phyloP scores from a whole-genome alignment of 2,329 filamentous ascomycete species.

The Clonostachys rhizophaga region DNA sequence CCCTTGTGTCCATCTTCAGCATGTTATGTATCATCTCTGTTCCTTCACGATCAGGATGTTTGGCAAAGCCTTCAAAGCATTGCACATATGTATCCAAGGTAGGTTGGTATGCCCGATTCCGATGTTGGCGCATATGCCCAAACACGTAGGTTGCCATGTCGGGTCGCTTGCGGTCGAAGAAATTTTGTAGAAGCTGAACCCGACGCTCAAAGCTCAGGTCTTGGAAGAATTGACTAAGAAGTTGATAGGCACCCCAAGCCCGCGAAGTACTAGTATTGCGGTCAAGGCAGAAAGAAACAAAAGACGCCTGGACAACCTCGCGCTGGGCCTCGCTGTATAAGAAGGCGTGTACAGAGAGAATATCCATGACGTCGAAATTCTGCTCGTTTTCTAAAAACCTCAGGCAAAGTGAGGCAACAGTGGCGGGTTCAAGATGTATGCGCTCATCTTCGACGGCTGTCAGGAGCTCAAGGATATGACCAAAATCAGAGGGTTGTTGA shows the following conservation, averaged over 20 bases:
- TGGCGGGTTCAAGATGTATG: slow-evolving; percentile 66
- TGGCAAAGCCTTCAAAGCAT: slow-evolving; percentile 72
- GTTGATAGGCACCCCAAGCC: slow-evolving; percentile 61
- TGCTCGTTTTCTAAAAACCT: slow-evolving; percentile 74
- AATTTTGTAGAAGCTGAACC: slow-evolving; percentile 71
- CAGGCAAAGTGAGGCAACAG: slow-evolving; percentile 67
- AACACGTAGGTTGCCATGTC: slow-evolving; percentile 88
- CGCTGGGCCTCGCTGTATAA: slow-evolving; percentile 69
- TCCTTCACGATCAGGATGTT: slow-evolving; percentile 47
- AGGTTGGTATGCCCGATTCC: slow-evolving; percentile 58
- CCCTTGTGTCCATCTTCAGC: slow-evolving; percentile 83
- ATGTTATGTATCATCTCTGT: slow-evolving; percentile 83
- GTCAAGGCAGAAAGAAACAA: slow-evolving; percentile 67
- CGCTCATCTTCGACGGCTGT: slow-evolving; percentile 68
- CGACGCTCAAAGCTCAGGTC: slow-evolving; percentile 63
- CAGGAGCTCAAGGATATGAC: slow-evolving; percentile 68
- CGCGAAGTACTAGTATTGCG: slow-evolving; percentile 55
- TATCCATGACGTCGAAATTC: slow-evolving; percentile 72
- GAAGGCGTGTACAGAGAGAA: slow-evolving; percentile 71
- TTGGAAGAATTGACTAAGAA: slow-evolving; percentile 60
- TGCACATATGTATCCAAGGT: slow-evolving; percentile 69
- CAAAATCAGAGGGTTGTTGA: slow-evolving; percentile 57
- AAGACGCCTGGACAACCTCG: slow-evolving; percentile 56
- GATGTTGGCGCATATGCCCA: slow-evolving; percentile 85
- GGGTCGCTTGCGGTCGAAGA: slow-evolving; percentile 71